phyloP scores from a whole-genome alignment of 768 basidiomycete species.

The Cystobasidium ongulense region DNA sequence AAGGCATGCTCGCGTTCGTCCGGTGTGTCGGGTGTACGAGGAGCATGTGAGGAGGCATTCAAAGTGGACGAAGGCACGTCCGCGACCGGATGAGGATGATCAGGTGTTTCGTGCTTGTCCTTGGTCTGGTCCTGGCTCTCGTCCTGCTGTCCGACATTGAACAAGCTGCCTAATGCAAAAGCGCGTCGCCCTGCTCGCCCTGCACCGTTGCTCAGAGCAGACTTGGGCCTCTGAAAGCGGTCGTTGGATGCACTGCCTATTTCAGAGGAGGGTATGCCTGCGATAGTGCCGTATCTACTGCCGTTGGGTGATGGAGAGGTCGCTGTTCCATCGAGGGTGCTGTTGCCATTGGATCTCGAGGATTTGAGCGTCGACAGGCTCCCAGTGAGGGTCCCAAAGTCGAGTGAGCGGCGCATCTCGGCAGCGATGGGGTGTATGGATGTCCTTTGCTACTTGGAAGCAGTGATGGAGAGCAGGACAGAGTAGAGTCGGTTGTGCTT shows the following conservation, averaged over 20 bases:
- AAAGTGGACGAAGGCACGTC: no score
- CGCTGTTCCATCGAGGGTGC: background rate
- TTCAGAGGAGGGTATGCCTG: background rate
- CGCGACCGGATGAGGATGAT: no score
- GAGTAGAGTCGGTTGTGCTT: no score
- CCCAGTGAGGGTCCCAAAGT: conserved; percentile 1
- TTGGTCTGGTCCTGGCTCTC: background rate
- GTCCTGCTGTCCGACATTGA: background rate
- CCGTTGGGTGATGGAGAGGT: background rate
- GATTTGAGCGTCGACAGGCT: background rate
- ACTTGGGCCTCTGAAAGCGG: background rate
- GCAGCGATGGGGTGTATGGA: background rate
- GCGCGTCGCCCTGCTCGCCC: background rate
- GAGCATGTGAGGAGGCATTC: no score
- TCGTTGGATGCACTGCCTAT: background rate
- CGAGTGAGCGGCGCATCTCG: conserved; percentile 15
- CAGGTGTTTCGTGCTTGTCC: no score
- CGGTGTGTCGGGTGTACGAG: background rate
- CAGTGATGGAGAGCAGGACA: no score
- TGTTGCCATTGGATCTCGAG: conserved; percentile 5
- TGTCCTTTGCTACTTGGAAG: background rate
- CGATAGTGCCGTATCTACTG: background rate
- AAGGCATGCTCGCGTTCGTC: background rate
- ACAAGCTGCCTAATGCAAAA: background rate
- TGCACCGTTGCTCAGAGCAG: background rate